A percentile compares a stretch with the other conserved stretches of the same genome.
Conservation (phyloP, 2,329 filamentous ascomycete species). For the Colletotrichum sp. region DNA sequence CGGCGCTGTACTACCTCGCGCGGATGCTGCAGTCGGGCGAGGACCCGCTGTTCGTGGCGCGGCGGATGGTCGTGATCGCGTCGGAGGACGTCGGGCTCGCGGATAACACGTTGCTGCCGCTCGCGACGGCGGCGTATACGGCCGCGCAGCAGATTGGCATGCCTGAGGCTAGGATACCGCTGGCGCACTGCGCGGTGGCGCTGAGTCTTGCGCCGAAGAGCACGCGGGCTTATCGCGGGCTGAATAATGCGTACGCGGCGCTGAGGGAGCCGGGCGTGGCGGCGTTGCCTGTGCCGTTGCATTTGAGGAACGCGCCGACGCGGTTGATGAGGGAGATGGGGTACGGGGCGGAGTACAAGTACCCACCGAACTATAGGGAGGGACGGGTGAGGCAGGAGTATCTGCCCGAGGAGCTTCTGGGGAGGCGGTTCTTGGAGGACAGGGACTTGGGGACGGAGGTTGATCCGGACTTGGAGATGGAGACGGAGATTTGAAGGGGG, state of each 20-base stretch:
- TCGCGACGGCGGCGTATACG: conserved; percentile 85
- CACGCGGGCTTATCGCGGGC: conserved; percentile 78
- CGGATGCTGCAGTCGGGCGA: conserved; percentile 96
- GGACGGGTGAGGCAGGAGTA: conserved; percentile 89
- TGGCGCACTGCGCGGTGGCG: conserved; percentile 86
- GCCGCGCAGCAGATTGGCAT: conserved; percentile 93
- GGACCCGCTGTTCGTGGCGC: conserved; percentile 89
- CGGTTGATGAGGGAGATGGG: conserved; percentile 91
- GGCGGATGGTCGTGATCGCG: conserved; percentile 92
- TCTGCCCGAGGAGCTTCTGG: conserved; percentile 77
- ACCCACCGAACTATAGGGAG: conserved; percentile 87
- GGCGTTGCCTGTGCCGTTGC: conserved; percentile 80
- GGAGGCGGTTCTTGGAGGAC: conserved; percentile 78
- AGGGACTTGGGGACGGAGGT: conserved; percentile 78
- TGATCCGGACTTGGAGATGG: conserved; percentile 69
- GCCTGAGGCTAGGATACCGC: conserved; percentile 91
- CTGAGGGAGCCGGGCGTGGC: conserved; percentile 85
- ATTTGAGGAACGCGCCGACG: conserved; percentile 91
- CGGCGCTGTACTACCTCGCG: conserved; percentile 90
- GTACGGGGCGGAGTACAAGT: conserved; percentile 92
- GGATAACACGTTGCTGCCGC: conserved; percentile 80
- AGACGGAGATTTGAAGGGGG: conserved; percentile 3
- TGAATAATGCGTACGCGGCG: conserved; percentile 81
- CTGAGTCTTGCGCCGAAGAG: conserved; percentile 83
- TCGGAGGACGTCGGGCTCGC: conserved; percentile 93